Evolutionary conservation across 176 grass and related monocot genomes (phyloP).

Genomic region (Bothriochloa decipiens): DNA sequence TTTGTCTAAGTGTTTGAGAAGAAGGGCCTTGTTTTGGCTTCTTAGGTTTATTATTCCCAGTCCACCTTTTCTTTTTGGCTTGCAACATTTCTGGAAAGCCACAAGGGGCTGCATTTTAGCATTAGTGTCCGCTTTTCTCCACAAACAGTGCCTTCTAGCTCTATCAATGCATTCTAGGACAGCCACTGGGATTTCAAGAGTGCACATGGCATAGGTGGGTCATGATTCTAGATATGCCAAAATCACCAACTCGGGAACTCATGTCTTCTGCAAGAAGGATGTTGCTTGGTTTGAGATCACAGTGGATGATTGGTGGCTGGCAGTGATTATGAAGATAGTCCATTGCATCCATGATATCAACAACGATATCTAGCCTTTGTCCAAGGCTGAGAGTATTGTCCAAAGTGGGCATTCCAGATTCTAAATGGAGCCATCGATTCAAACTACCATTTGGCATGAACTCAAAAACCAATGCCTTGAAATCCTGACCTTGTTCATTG

Average conservation of each 20-base stretch:
- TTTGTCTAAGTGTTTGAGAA: too few species aligned
- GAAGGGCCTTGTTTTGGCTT: too few species aligned
- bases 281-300: constrained; percentile 65
- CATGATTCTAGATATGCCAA: constrained; percentile 57
- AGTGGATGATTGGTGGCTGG: constrained; percentile 39
- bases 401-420: background rate
- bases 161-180: too few species aligned
- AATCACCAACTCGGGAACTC: constrained; percentile 47
- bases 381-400: constrained; percentile 13
- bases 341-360: background rate
- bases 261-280: constrained; percentile 60
- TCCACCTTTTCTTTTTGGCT: too few species aligned
- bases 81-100: too few species aligned
- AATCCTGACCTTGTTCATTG: constrained; percentile 24
- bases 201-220: too few species aligned
- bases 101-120: too few species aligned
- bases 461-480: constrained; percentile 45
- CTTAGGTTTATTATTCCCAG: too few species aligned
- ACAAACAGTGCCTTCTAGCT: too few species aligned
- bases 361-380: constrained; percentile 5
- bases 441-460: constrained; percentile 46
- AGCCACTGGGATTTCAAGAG: too few species aligned
- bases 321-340: constrained; percentile 34
- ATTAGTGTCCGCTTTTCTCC: too few species aligned
- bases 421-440: background rate